Conservation (phyloP, 495 filamentous ascomycete genomes). For the Talaromyces thailandensis region DNA sequence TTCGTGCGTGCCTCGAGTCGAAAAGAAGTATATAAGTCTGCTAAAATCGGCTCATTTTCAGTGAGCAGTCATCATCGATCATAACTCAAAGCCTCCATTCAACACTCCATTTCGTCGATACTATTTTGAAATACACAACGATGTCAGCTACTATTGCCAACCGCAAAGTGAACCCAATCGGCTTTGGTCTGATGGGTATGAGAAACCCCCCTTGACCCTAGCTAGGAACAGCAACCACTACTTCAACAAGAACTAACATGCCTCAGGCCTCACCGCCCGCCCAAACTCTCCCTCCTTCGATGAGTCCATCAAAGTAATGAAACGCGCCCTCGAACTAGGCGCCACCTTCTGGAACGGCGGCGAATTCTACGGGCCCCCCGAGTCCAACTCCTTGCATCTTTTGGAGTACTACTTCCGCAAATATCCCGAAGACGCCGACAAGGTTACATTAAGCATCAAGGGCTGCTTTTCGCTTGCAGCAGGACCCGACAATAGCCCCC, state of each 20-base stretch:
- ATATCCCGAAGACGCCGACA: conserved; percentile 40
- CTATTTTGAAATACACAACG: background rate
- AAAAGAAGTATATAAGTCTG: background rate
- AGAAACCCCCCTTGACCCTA: background rate
- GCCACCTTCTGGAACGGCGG: conserved; percentile 60
- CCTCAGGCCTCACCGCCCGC: conserved; percentile 53
- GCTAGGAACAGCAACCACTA: background rate
- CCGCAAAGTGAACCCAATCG: conserved; percentile 17
- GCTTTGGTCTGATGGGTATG: conserved; percentile 18
- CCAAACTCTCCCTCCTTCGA: conserved; percentile 37
- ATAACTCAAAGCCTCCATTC: background rate
- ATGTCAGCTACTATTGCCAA: conserved; percentile 6
- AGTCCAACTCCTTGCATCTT: conserved; percentile 43
- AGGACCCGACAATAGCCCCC: conserved; percentile 39
- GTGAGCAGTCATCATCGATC: background rate
- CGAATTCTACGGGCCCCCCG: conserved; percentile 57
- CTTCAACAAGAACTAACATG: background rate
- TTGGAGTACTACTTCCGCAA: conserved; percentile 38
- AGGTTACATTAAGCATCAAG: conserved; percentile 40
- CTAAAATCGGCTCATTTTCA: too few relatives aligned
- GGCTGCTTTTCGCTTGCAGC: conserved; percentile 17
- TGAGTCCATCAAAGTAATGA: conserved; percentile 51
- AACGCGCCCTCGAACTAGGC: conserved; percentile 44
- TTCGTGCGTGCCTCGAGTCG: background rate
- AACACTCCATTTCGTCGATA: background rate